Conservation (phyloP, 2,329 filamentous ascomycete species). For the Lecanicillium sp. region DNA sequence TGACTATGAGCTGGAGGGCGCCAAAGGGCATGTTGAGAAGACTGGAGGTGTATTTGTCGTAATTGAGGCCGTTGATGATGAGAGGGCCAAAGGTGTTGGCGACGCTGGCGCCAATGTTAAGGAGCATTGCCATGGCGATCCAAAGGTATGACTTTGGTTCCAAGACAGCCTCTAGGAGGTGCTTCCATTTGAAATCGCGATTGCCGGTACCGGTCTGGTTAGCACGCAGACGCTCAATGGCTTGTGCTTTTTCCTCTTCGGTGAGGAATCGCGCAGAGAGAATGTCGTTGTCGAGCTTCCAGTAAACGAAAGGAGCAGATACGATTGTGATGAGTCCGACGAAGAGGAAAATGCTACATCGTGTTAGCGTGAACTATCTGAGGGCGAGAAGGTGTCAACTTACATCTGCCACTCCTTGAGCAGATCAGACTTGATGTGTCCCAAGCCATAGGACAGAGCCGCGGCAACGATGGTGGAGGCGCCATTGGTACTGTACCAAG, state of each 20-base stretch:
- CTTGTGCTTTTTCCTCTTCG: slow-evolving; percentile 59
- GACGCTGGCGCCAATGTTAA: slow-evolving; percentile 59
- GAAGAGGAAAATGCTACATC: slow-evolving; percentile 48
- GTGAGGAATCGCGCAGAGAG: slow-evolving; percentile 51
- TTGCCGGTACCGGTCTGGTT: slow-evolving; percentile 73
- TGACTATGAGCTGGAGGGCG: slow-evolving; percentile 52
- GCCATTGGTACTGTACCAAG: slow-evolving; percentile 62
- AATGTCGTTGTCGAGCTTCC: slow-evolving; percentile 54
- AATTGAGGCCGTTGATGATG: slow-evolving; percentile 55
- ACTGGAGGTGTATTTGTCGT: slow-evolving; percentile 50
- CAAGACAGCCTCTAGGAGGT: slow-evolving; percentile 47
- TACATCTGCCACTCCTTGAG: slow-evolving; percentile 17
- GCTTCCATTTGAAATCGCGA: slow-evolving; percentile 61
- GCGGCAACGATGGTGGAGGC: slow-evolving; percentile 51
- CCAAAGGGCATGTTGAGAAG: slow-evolving; percentile 65
- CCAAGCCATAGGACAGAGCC: slow-evolving; percentile 50
- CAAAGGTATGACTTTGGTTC: slow-evolving; percentile 54
- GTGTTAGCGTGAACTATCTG: not conserved
- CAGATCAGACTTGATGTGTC: slow-evolving; percentile 37
- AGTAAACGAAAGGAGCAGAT: slow-evolving; percentile 53
- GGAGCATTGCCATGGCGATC: slow-evolving; percentile 52
- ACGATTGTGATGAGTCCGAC: slow-evolving; percentile 55
- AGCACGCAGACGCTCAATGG: slow-evolving; percentile 63
- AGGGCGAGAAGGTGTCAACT: not conserved
- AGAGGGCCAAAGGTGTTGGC: slow-evolving; percentile 60